Evolutionary conservation across 257 asterid species (phyloP).

Genomic region (Anisodus acutangulus): DNA sequence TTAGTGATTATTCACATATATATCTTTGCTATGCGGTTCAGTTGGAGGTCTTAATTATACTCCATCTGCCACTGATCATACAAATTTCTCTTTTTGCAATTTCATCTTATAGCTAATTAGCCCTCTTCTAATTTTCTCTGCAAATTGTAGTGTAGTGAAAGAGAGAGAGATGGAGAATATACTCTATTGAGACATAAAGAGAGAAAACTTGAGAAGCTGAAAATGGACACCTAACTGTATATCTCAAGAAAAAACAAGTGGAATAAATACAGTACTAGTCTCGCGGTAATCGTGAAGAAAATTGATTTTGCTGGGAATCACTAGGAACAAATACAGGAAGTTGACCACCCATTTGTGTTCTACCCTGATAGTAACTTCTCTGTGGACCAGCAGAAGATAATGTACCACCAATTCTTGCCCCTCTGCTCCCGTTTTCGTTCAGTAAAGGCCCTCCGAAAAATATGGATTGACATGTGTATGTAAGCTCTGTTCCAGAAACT

Average conservation of each 20-base stretch:
- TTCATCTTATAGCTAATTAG: background rate
- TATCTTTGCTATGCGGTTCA: background rate
- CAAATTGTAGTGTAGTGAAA: background rate
- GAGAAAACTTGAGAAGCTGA: conserved; percentile 20
- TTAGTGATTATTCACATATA: background rate
- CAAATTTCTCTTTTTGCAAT: background rate
- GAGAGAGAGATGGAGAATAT: background rate
- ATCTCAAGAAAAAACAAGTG: conserved; percentile 12
- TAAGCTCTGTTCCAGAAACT: conserved; percentile 70
- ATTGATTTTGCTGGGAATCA: conserved; percentile 73
- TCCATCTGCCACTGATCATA: background rate
- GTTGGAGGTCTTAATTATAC: background rate
- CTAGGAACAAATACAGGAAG: conserved; percentile 94
- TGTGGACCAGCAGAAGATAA: conserved; percentile 40
- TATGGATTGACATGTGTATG: conserved; percentile 81
- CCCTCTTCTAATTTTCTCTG: background rate
- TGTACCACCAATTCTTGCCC: conserved; percentile 46
- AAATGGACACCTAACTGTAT: conserved; percentile 37
- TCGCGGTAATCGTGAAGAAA: conserved; percentile 52
- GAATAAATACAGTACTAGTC: conserved; percentile 30
- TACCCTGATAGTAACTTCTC: conserved; percentile 72
- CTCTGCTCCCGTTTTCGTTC: conserved; percentile 55
- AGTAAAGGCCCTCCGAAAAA: conserved; percentile 90
- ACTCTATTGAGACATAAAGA: background rate
- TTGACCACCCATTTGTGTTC: conserved; percentile 89